A percentile compares a stretch with the other conserved stretches of the same genome.
Evolutionary conservation across 208 protist genomes (phyloP).

Genomic region (Herpetomonas samuelpessoai): DNA sequence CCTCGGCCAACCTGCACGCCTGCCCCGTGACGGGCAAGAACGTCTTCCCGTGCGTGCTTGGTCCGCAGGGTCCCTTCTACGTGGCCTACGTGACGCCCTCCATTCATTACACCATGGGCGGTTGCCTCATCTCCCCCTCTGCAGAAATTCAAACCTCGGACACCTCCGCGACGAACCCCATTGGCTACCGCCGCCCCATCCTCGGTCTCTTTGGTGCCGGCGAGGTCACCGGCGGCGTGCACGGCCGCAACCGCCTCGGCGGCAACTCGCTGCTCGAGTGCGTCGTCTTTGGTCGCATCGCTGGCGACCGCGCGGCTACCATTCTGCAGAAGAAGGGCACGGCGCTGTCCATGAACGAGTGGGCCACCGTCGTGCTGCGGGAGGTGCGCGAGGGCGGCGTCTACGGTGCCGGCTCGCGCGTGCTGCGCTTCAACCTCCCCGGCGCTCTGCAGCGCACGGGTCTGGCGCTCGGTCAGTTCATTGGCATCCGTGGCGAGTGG

Average conservation of each 20-base stretch:
- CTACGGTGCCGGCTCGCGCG: constrained; percentile 43
- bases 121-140: constrained; percentile 85
- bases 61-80: constrained; percentile 66
- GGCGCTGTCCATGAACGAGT: constrained; percentile 37
- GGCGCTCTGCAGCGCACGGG: constrained; percentile 66
- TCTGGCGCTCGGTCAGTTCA: constrained; percentile 72
- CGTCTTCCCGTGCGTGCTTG: constrained; percentile 72
- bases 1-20: constrained; percentile 22
- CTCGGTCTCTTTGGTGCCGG: constrained; percentile 93
- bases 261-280: constrained; percentile 96
- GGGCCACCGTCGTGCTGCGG: constrained; percentile 34
- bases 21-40: constrained; percentile 76
- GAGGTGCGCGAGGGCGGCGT: constrained; percentile 42
- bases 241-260: constrained; percentile 95
- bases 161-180: constrained; percentile 13
- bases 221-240: constrained; percentile 96
- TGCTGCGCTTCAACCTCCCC: constrained; percentile 73
- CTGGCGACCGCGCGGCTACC: constrained; percentile 68
- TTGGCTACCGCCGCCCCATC: constrained; percentile 61
- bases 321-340: constrained; percentile 54
- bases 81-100: constrained; percentile 91
- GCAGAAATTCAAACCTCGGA: constrained; percentile 74
- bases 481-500: constrained; percentile 54
- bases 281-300: constrained; percentile 67
- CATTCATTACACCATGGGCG: constrained; percentile 98